phyloP scores from a whole-genome alignment of 2,329 filamentous ascomycete genomes.

The Kalaharituber pfeilii region DNA sequence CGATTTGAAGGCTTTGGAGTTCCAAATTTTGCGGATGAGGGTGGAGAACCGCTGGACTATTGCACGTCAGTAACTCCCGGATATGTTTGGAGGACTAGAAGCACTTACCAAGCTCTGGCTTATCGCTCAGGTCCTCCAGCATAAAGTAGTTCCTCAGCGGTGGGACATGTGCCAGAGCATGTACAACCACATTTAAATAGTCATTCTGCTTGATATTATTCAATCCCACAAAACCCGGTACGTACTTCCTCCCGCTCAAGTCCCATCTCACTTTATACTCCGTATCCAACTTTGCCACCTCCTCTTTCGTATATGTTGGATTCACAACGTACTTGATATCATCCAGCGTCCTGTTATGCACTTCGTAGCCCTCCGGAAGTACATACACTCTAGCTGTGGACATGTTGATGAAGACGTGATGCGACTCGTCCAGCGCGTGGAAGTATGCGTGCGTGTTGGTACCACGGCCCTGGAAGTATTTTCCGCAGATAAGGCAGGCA shows the following conservation, averaged over 20 bases:
- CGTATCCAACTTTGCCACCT: slow-evolving; percentile 65
- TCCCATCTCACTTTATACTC: slow-evolving; percentile 46
- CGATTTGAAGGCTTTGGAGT: slow-evolving; percentile 83
- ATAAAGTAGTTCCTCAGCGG: slow-evolving; percentile 85
- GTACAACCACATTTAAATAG: slow-evolving; percentile 89
- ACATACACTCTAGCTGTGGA: slow-evolving; percentile 80
- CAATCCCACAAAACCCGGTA: slow-evolving; percentile 91
- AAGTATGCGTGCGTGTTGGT: slow-evolving; percentile 94
- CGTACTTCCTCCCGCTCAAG: slow-evolving; percentile 66
- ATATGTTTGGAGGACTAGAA: background rate
- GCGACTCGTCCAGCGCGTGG: slow-evolving; percentile 82
- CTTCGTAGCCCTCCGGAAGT: slow-evolving; percentile 90
- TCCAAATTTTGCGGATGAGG: slow-evolving; percentile 93
- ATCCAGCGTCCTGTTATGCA: slow-evolving; percentile 81
- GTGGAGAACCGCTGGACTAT: slow-evolving; percentile 55
- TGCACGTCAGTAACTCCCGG: background rate
- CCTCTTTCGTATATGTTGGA: slow-evolving; percentile 61
- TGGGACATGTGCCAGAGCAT: slow-evolving; percentile 74
- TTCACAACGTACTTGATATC: slow-evolving; percentile 98
- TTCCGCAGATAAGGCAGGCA: slow-evolving; percentile 91
- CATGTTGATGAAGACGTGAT: slow-evolving; percentile 98
- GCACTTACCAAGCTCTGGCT: slow-evolving; percentile 56
- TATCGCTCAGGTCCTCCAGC: slow-evolving; percentile 58
- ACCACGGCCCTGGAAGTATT: slow-evolving; percentile 88
- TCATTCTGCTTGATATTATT: slow-evolving; percentile 99